Percentiles rank a stretch among this genome's conserved stretches.
These are phyloP conservation scores for Talaromyces borbonicus DNA, from an alignment of 495 filamentous ascomycete genomes.

Conservation along the genomic window DNA sequence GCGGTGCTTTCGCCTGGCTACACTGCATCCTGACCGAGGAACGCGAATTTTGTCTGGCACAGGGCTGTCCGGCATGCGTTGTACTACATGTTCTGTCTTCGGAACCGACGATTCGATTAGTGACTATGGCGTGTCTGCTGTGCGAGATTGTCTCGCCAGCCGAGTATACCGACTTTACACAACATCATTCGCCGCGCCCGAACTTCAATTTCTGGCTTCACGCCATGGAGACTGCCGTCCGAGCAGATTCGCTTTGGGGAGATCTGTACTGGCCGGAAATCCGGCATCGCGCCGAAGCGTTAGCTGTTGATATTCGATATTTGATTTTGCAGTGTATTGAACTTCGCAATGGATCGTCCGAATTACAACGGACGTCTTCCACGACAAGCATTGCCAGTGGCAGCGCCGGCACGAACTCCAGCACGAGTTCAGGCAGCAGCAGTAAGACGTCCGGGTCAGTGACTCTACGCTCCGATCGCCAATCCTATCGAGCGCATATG, in stretches of 20 bases:
- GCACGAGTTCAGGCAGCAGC: no score
- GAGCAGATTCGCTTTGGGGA: constrained; percentile 48
- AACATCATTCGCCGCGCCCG: constrained; percentile 16
- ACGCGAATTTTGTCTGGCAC: constrained; percentile 47
- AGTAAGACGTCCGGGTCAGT: constrained; percentile 11
- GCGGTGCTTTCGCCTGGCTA: constrained; percentile 51
- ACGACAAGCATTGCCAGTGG: constrained; percentile 10
- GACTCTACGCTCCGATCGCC: constrained; percentile 13
- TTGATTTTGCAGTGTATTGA: constrained; percentile 45
- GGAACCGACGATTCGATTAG: constrained; percentile 49
- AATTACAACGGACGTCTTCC: constrained; percentile 15
- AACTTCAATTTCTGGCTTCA: constrained; percentile 46
- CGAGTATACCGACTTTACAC: constrained; percentile 12
- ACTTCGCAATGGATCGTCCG: constrained; percentile 25
- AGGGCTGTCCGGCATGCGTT: constrained; percentile 49
- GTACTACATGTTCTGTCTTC: constrained; percentile 44
- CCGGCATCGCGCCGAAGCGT: constrained; percentile 38
- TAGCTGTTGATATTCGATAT: constrained; percentile 43
- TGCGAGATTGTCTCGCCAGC: constrained; percentile 28
- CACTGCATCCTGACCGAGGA: constrained; percentile 50
- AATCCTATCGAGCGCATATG: constrained; percentile 9
- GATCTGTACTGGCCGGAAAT: constrained; percentile 45
- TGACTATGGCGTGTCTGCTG: constrained; percentile 44
- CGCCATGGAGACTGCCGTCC: constrained; percentile 42
- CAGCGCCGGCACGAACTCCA: no score